A percentile compares a stretch with the other conserved stretches of the same genome.
phyloP scores from a whole-genome alignment of 208 protist genomes.

The Trypanosoma lewisi region DNA sequence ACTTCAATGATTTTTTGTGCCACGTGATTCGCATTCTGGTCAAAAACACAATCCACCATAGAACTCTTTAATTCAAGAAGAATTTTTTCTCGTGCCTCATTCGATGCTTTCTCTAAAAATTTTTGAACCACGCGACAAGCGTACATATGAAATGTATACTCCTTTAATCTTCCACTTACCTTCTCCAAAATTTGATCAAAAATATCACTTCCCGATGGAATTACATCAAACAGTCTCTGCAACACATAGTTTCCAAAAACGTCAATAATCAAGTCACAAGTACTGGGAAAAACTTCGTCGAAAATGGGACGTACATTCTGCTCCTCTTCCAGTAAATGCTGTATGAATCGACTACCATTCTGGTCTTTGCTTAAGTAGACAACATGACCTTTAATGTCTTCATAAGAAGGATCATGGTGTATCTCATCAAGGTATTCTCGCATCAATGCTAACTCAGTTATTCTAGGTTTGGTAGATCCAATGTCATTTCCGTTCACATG shows the following conservation, averaged over 20 bases:
- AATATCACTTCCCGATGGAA: slow-evolving; percentile 35
- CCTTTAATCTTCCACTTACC: slow-evolving; percentile 83
- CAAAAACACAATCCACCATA: slow-evolving; percentile 93
- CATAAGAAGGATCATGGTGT: slow-evolving; percentile 43
- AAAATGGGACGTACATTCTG: slow-evolving; percentile 86
- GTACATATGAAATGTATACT: slow-evolving; percentile 92
- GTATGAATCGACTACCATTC: slow-evolving; percentile 96
- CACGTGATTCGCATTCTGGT: slow-evolving; percentile 99
- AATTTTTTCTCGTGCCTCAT: slow-evolving; percentile 34
- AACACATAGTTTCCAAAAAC: slow-evolving; percentile 99
- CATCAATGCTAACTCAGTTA: slow-evolving; percentile 5
- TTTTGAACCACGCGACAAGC: slow-evolving; percentile 98
- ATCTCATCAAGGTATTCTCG: slow-evolving; percentile 48
- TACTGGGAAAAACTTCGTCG: slow-evolving; percentile 78
- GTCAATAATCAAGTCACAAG: slow-evolving; percentile 89
- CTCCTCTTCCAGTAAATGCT: slow-evolving; percentile 92
- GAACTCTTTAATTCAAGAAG: slow-evolving; percentile 90
- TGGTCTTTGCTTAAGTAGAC: slow-evolving; percentile 93
- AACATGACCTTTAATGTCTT: slow-evolving; percentile 79
- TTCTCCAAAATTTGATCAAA: slow-evolving; percentile 43
- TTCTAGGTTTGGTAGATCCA: not conserved
- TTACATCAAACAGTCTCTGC: slow-evolving; percentile 97
- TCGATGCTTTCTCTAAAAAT: slow-evolving; percentile 77
- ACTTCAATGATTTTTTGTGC: slow-evolving; percentile 98
- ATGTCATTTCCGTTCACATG: not conserved